These are phyloP conservation scores for Tolypocladium pustulatum DNA, from an alignment of 2,329 filamentous ascomycete species.

Conservation along the genomic window DNA sequence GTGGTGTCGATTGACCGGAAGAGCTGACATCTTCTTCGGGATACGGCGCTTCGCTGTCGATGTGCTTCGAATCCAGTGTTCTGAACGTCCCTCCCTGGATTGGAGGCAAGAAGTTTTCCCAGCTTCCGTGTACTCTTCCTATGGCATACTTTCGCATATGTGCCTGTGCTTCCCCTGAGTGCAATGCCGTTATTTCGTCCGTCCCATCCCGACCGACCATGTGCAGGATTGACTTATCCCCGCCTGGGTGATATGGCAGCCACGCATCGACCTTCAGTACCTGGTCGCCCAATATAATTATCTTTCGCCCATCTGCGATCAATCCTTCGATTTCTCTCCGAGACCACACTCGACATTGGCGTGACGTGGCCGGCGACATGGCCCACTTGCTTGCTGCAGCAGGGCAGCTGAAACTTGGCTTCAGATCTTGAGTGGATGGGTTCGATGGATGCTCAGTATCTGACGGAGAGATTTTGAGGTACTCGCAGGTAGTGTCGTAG, in stretches of 20 bases:
- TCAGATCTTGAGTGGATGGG: not conserved
- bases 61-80: slow-evolving; percentile 20
- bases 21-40: not conserved
- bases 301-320: slow-evolving; percentile 69
- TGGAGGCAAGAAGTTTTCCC: slow-evolving; percentile 82
- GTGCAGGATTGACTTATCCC: slow-evolving; percentile 80
- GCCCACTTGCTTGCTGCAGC: not conserved
- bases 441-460: not conserved
- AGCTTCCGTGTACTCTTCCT: slow-evolving; percentile 52
- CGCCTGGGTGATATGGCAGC: slow-evolving; percentile 84
- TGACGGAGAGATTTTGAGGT: not conserved
- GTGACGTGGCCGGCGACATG: not conserved
- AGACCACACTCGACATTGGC: slow-evolving; percentile 6
- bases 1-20: slow-evolving; percentile 20
- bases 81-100: slow-evolving; percentile 82
- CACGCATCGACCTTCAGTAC: slow-evolving; percentile 85
- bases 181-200: slow-evolving; percentile 90
- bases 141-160: not conserved
- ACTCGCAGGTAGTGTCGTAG: not conserved
- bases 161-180: slow-evolving; percentile 65
- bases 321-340: slow-evolving; percentile 48
- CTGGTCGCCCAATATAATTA: slow-evolving; percentile 71
- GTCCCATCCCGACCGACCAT: slow-evolving; percentile 93
- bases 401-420: not conserved
- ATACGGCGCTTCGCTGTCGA: not conserved